Evolutionary conservation across 129 eudicot genomes (phyloP).

Genomic region (Flaveria bidentis): DNA sequence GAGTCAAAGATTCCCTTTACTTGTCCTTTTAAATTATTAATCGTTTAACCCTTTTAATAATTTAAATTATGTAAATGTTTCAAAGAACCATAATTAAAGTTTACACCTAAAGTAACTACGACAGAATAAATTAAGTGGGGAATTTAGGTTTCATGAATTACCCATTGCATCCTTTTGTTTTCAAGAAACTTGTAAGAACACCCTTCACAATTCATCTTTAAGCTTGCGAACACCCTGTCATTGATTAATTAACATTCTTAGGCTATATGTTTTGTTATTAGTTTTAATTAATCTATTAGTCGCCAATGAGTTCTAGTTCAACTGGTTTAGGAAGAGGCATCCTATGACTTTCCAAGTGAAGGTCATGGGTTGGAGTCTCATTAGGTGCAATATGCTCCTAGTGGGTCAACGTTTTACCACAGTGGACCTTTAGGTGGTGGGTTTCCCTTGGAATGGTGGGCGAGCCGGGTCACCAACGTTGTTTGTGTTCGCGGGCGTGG

Average conservation of each 20-base stretch:
- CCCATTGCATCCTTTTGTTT: slow-evolving; percentile 2
- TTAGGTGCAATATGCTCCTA: too few species aligned
- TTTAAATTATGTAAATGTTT: slow-evolving; percentile 10
- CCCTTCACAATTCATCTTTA: slow-evolving; percentile 13
- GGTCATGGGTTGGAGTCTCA: too few species aligned
- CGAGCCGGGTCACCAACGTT: too few species aligned
- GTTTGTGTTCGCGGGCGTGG: too few species aligned
- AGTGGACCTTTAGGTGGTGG: too few species aligned
- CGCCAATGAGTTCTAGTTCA: too few species aligned
- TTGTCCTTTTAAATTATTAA: slow-evolving; percentile 1
- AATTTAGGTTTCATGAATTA: slow-evolving; percentile 21
- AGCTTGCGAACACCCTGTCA: not conserved
- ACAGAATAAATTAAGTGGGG: slow-evolving; percentile 19
- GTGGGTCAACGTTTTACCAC: too few species aligned
- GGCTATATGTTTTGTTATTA: not conserved
- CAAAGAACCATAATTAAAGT: slow-evolving; percentile 24
- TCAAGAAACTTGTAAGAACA: slow-evolving; percentile 3
- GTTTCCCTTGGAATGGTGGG: too few species aligned
- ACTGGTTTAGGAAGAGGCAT: too few species aligned
- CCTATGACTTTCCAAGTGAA: too few species aligned
- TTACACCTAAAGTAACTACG: slow-evolving; percentile 20
- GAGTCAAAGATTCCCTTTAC: slow-evolving; percentile 35
- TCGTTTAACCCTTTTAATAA: not conserved
- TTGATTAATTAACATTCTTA: not conserved
- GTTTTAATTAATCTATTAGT: too few species aligned